phyloP scores from a whole-genome alignment of 148 eudicot species.

The Vaccinium macrocarpon region DNA sequence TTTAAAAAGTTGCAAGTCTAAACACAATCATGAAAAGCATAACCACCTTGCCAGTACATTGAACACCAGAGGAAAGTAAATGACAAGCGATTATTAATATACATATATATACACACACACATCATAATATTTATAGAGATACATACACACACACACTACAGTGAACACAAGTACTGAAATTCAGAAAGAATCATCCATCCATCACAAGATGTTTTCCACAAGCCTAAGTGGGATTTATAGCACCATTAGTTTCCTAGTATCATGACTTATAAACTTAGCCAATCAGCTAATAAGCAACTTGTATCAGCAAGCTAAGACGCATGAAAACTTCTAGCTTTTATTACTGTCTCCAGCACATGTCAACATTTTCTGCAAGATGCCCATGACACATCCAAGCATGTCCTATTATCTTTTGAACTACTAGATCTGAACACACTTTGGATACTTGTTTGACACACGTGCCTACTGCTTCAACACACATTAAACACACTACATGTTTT shows the following conservation, averaged over 20 bases:
- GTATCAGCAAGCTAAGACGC: background rate
- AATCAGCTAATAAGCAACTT: background rate
- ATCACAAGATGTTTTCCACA: conserved; percentile 1
- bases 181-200: background rate
- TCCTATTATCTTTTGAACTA: too few species aligned
- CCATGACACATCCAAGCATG: too few species aligned
- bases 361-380: too few species aligned
- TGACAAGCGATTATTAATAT: background rate
- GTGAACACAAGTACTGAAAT: background rate
- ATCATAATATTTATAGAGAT: too few species aligned
- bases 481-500: too few species aligned
- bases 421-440: too few species aligned
- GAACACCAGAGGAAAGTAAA: background rate
- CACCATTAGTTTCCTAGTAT: background rate
- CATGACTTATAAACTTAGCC: background rate
- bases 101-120: background rate
- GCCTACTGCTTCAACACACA: too few species aligned
- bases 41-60: background rate
- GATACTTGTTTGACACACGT: too few species aligned
- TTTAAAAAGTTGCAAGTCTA: background rate
- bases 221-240: background rate
- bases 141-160: too few species aligned
- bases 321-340: background rate
- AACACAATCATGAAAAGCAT: background rate
- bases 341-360: too few species aligned